Evolutionary conservation across 78 protist genomes (phyloP).

Genomic region (Capsaspora owczarzaki): DNA sequence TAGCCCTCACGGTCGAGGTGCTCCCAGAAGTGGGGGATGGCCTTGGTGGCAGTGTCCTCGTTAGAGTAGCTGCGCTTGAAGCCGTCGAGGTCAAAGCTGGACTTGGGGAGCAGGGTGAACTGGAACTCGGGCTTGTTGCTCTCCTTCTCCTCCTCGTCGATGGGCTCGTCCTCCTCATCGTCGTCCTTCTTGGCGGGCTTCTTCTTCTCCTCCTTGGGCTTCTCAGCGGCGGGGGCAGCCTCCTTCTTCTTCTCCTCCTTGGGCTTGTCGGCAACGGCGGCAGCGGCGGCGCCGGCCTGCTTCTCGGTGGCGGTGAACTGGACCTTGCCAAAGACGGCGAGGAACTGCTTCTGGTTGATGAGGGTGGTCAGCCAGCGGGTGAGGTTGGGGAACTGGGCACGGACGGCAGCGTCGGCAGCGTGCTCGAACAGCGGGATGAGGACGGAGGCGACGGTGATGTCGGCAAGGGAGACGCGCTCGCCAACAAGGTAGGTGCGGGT

Average conservation of each 20-base stretch:
- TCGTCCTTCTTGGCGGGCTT: not conserved
- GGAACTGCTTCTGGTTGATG: conserved; percentile 67
- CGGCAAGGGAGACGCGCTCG: conserved; percentile 65
- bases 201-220: conserved; percentile 11
- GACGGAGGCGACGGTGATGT: conserved; percentile 52
- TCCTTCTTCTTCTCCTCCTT: conserved; percentile 49
- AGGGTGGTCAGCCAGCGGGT: conserved; percentile 70
- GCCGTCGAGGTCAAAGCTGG: conserved; percentile 51
- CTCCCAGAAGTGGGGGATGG: conserved; percentile 60
- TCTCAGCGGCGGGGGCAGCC: conserved; percentile 7
- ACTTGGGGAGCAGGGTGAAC: conserved; percentile 42
- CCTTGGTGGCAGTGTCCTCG: conserved; percentile 44
- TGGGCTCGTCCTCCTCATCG: not conserved
- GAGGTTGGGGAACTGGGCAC: conserved; percentile 37
- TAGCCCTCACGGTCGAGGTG: conserved; percentile 60
- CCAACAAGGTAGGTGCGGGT: conserved; percentile 63
- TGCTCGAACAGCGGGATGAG: conserved; percentile 40
- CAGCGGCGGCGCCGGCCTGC: not conserved
- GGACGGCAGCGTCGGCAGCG: conserved; percentile 1
- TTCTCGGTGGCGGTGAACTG: no score
- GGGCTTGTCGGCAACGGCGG: conserved; percentile 21
- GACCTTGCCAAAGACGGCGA: conserved; percentile 59
- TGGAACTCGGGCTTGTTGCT: conserved; percentile 30
- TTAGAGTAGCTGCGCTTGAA: conserved; percentile 71
- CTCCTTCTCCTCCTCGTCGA: conserved; percentile 3